Percentiles rank a stretch among this genome's conserved stretches.
Evolutionary conservation across 2,329 filamentous ascomycete genomes (phyloP).

Genomic region (Aspergillus aculeatus): DNA sequence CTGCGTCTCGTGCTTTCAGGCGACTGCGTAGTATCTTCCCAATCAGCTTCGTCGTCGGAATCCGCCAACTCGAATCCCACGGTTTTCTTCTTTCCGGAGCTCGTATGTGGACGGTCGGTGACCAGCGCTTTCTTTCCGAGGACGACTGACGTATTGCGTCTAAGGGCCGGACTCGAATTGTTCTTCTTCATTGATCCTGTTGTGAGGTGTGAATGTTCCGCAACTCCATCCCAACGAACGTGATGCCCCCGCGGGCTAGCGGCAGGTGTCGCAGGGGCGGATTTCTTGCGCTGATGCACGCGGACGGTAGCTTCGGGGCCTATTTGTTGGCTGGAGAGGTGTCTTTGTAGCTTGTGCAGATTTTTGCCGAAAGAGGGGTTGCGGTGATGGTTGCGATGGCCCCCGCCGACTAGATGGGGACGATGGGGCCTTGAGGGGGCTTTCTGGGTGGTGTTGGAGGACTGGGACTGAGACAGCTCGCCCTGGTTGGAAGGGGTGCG

Average conservation of each 20-base stretch:
- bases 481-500: conserved; percentile 32
- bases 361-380: conserved; percentile 46
- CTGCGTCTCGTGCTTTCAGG: conserved; percentile 49
- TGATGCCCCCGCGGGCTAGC: conserved; percentile 42
- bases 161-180: conserved; percentile 44
- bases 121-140: conserved; percentile 41
- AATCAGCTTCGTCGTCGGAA: conserved; percentile 47
- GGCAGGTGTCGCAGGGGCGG: conserved; percentile 44
- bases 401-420: conserved; percentile 44
- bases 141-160: conserved; percentile 38
- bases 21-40: conserved; percentile 51
- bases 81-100: conserved; percentile 45
- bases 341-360: conserved; percentile 43
- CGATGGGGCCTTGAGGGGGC: conserved; percentile 38
- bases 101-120: conserved; percentile 34
- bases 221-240: conserved; percentile 45
- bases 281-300: conserved; percentile 48
- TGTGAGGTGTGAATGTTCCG: conserved; percentile 34
- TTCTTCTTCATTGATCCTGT: conserved; percentile 46
- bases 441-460: conserved; percentile 33
- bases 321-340: conserved; percentile 32
- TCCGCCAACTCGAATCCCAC: conserved; percentile 48
- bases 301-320: conserved; percentile 36
- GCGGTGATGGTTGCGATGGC: conserved; percentile 42
- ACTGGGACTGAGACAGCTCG: conserved; percentile 31